Conservation (phyloP, 805 yeast species). For the Candida orba region DNA sequence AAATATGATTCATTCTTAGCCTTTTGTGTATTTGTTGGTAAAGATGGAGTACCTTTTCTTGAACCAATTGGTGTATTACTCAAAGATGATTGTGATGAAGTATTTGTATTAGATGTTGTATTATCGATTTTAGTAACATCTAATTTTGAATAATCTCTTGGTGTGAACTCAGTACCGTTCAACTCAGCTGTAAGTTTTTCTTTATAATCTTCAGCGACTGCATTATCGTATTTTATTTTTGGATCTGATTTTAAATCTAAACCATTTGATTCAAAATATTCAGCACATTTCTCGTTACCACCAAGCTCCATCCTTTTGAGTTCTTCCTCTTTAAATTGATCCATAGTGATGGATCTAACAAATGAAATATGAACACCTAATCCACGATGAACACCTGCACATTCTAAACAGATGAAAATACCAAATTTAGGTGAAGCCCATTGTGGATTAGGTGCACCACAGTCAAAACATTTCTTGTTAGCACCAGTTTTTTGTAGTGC, state of each 20-base stretch:
- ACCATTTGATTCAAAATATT: constrained; percentile 67
- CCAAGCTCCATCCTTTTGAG: constrained; percentile 87
- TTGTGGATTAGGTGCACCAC: constrained; percentile 93
- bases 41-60: constrained; percentile 35
- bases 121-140: constrained; percentile 22
- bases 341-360: constrained; percentile 97
- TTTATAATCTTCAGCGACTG: constrained; percentile 92
- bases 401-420: constrained; percentile 91
- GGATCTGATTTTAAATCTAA: constrained; percentile 58
- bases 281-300: constrained; percentile 73
- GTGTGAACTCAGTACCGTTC: constrained; percentile 58
- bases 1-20: constrained; percentile 75
- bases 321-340: constrained; percentile 93
- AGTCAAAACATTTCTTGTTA: constrained; percentile 88
- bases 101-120: constrained; percentile 4
- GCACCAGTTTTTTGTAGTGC: constrained; percentile 75
- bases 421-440: constrained; percentile 99
- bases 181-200: constrained; percentile 67
- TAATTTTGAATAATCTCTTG: constrained; percentile 48
- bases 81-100: constrained; percentile 1
- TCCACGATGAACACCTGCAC: constrained; percentile 96
- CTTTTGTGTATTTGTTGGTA: constrained; percentile 24
- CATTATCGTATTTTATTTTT: constrained; percentile 73
- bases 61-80: constrained; percentile 28
- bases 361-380: constrained; percentile 95